phyloP scores from a whole-genome alignment of 805 yeast genomes.

The Clavispora phyllophila region DNA sequence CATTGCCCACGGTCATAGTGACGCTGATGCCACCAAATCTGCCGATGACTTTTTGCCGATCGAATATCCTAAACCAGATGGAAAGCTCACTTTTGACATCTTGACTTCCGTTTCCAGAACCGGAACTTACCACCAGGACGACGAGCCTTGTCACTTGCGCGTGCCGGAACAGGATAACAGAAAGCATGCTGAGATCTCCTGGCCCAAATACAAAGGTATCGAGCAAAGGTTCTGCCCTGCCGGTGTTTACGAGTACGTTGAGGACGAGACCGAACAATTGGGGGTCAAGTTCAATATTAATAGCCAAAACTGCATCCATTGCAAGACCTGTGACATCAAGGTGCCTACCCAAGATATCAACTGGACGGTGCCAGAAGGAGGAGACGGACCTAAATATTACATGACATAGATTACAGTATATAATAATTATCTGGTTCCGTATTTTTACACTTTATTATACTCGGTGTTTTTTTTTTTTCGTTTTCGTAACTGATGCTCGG shows the following conservation, averaged over 20 bases:
- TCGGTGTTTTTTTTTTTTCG: not conserved
- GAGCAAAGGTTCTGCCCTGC: slow-evolving; percentile 97
- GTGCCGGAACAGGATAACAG: slow-evolving; percentile 53
- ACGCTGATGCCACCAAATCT: slow-evolving; percentile 62
- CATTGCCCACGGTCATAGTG: slow-evolving; percentile 61
- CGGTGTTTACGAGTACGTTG: slow-evolving; percentile 92
- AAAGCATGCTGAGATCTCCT: slow-evolving; percentile 63
- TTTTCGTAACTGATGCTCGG: not conserved
- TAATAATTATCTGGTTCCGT: not conserved
- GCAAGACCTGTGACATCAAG: slow-evolving; percentile 97
- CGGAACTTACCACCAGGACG: slow-evolving; percentile 93
- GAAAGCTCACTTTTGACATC: slow-evolving; percentile 84
- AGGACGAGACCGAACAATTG: slow-evolving; percentile 49
- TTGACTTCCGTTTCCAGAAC: slow-evolving; percentile 94
- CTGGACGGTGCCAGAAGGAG: slow-evolving; percentile 99
- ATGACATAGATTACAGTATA: slow-evolving; percentile 45
- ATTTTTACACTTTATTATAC: not conserved
- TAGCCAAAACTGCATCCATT: slow-evolving; percentile 95
- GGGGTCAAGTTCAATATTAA: slow-evolving; percentile 90
- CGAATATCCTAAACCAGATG: slow-evolving; percentile 94
- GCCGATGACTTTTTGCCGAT: slow-evolving; percentile 69
- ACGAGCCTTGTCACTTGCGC: slow-evolving; percentile 84
- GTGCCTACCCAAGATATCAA: slow-evolving; percentile 90
- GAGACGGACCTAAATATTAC: slow-evolving; percentile 95
- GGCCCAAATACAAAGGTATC: slow-evolving; percentile 76